Conservation (phyloP, 805 yeast genomes). For the Candida takata region DNA sequence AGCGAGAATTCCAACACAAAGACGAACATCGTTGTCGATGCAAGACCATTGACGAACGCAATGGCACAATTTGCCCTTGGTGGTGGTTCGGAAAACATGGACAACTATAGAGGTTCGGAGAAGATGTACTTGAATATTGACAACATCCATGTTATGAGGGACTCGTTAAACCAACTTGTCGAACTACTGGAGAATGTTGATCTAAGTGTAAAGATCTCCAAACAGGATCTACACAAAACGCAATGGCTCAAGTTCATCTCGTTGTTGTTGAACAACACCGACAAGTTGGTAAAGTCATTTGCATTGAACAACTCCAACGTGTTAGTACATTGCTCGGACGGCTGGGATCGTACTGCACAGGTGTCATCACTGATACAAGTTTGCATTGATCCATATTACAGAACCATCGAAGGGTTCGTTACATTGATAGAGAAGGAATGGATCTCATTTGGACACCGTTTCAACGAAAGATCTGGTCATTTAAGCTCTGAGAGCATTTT, state of each 20-base stretch:
- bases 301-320: constrained; percentile 78
- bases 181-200: constrained; percentile 8
- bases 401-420: constrained; percentile 86
- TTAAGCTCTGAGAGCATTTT: constrained; percentile 29
- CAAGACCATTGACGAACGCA: constrained; percentile 90
- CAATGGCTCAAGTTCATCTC: constrained; percentile 76
- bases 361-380: constrained; percentile 76
- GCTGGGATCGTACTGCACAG: constrained; percentile 97
- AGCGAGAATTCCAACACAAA: constrained; percentile 32
- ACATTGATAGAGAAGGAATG: constrained; percentile 88
- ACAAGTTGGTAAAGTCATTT: constrained; percentile 72
- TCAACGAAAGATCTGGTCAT: constrained; percentile 77
- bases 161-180: constrained; percentile 54
- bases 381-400: constrained; percentile 82
- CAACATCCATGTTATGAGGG: constrained; percentile 93
- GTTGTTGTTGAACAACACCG: constrained; percentile 66
- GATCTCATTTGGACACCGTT: constrained; percentile 91
- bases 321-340: constrained; percentile 92
- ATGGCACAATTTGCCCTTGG: constrained; percentile 95
- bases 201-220: constrained; percentile 61
- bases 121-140: constrained; percentile 86
- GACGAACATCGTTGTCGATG: constrained; percentile 79
- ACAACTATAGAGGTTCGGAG: constrained; percentile 64
- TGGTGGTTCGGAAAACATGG: constrained; percentile 95
- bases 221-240: constrained; percentile 51